Conservation (phyloP, 345 rosid genomes). For the Salix viminalis region DNA sequence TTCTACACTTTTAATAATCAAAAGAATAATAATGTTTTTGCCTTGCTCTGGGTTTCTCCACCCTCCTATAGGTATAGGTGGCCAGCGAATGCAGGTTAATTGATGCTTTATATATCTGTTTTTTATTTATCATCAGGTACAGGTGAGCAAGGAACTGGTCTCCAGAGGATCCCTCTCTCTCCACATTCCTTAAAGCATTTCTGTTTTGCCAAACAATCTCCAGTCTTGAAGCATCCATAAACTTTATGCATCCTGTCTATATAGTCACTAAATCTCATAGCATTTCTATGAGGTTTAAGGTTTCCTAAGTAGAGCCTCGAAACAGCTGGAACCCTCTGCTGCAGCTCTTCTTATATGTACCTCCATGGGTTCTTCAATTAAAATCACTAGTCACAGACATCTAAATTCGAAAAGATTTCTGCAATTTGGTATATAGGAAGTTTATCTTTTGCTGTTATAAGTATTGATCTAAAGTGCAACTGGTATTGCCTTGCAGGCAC, state of each 20-base stretch:
- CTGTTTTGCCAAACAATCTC: background rate
- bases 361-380: background rate
- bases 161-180: background rate
- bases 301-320: background rate
- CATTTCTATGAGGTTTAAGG: background rate
- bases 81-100: background rate
- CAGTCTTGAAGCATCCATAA: background rate
- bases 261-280: background rate
- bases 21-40: background rate
- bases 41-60: background rate
- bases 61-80: background rate
- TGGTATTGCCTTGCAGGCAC: constrained; percentile 13
- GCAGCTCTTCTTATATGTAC: background rate
- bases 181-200: background rate
- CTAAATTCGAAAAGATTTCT: background rate
- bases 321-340: background rate
- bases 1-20: background rate
- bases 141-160: background rate
- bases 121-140: background rate
- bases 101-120: background rate
- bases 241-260: background rate
- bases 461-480: constrained; percentile 3
- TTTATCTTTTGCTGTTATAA: background rate
- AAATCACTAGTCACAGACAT: background rate
- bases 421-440: background rate